Evolutionary conservation across 2,329 filamentous ascomycete species (phyloP).

Genomic region (Xylariaceae sp.): DNA sequence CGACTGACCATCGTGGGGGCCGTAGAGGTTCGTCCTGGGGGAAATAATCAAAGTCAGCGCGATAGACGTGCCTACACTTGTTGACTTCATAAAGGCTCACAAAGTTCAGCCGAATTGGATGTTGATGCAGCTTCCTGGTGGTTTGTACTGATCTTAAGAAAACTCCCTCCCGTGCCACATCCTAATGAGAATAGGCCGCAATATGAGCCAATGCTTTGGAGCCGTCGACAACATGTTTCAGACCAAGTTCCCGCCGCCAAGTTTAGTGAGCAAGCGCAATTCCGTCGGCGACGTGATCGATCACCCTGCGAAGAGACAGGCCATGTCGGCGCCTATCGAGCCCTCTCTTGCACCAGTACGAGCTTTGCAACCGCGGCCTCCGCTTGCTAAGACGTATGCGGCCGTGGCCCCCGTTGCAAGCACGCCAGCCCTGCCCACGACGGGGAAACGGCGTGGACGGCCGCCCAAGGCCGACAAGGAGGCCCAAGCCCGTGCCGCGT

Average conservation of each 20-base stretch:
- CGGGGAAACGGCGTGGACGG: constrained; percentile 41
- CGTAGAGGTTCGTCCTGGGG: constrained; percentile 52
- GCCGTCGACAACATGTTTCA: constrained; percentile 38
- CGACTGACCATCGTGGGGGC: constrained; percentile 18
- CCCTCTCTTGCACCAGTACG: constrained; percentile 26
- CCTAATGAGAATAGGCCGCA: constrained; percentile 39
- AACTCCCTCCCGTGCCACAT: constrained; percentile 12
- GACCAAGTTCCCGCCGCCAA: constrained; percentile 31
- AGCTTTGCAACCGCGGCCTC: constrained; percentile 32
- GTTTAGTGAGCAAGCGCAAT: constrained; percentile 34
- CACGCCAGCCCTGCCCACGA: constrained; percentile 23
- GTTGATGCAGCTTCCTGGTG: constrained; percentile 44
- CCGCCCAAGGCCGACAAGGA: constrained; percentile 43
- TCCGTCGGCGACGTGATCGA: constrained; percentile 33
- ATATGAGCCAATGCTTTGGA: constrained; percentile 42
- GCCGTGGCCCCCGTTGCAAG: constrained; percentile 16
- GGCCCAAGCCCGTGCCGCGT: constrained; percentile 31
- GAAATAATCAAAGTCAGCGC: constrained; percentile 55
- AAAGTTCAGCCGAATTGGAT: constrained; percentile 42
- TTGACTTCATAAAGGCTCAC: constrained; percentile 42
- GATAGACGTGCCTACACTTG: constrained; percentile 42
- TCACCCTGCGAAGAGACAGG: constrained; percentile 33
- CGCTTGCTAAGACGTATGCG: constrained; percentile 28
- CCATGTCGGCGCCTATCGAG: constrained; percentile 29
- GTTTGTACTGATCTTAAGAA: constrained; percentile 32